These are phyloP conservation scores for Uromyces viciae-fabae DNA, from an alignment of 1,284 basidiomycete genomes.

Conservation along the genomic window DNA sequence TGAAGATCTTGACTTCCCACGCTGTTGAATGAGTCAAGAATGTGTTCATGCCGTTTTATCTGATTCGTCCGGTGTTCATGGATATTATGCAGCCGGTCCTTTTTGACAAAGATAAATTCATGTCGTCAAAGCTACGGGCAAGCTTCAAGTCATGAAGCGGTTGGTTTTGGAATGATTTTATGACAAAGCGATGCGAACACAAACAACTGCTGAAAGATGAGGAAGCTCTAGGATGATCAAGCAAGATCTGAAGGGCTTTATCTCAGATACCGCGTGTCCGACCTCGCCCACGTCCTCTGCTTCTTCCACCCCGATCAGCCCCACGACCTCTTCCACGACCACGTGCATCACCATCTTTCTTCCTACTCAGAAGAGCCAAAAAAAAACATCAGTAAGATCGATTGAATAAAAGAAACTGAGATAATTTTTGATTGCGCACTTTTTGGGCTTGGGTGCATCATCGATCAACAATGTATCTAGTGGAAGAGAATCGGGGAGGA, in stretches of 20 bases:
- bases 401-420: background rate
- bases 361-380: slow-evolving; percentile 47
- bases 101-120: no score
- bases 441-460: slow-evolving; percentile 94
- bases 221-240: slow-evolving; percentile 5
- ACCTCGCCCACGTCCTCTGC: slow-evolving; percentile 50
- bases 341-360: slow-evolving; percentile 48
- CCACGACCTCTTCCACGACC: slow-evolving; percentile 47
- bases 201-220: slow-evolving; percentile 33
- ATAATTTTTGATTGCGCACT: slow-evolving; percentile 50
- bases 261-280: slow-evolving; percentile 48
- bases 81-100: no score
- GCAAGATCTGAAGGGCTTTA: background rate
- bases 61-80: no score
- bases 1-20: no score
- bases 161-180: no score
- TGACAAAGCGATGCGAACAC: no score
- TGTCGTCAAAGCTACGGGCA: no score
- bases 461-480: slow-evolving; percentile 94
- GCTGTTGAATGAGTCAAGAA: no score
- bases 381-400: background rate
- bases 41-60: no score
- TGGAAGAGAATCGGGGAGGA: slow-evolving; percentile 91
- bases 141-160: no score
- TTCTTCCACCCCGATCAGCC: slow-evolving; percentile 47